These are phyloP conservation scores for Cladobotryum mycophilum DNA, from an alignment of 2,329 filamentous ascomycete species.

Conservation along the genomic window DNA sequence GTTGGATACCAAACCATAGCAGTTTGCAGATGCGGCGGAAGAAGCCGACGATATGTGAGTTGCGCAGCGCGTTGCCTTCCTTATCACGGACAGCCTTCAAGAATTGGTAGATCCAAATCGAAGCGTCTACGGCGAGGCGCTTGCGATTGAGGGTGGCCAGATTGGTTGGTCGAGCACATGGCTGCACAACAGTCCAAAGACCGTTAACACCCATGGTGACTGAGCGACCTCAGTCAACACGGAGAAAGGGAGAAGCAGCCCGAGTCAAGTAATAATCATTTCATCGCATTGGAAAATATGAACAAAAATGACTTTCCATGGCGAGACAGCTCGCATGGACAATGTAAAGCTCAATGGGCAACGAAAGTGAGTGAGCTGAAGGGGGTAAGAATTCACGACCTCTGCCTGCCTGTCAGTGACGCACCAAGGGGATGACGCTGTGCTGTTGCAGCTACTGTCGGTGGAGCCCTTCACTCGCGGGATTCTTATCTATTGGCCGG, in stretches of 20 bases:
- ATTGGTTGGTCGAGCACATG: slow-evolving; percentile 91
- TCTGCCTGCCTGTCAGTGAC: background rate
- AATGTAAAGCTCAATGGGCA: no score
- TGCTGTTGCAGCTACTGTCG: background rate
- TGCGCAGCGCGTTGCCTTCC: slow-evolving; percentile 92
- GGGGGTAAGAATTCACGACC: background rate
- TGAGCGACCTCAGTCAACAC: background rate
- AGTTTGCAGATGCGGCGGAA: slow-evolving; percentile 98
- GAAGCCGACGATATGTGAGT: slow-evolving; percentile 94
- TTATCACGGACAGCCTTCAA: slow-evolving; percentile 98
- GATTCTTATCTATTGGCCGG: slow-evolving; percentile 8
- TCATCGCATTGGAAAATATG: background rate
- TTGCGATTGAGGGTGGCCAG: slow-evolving; percentile 94
- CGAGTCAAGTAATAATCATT: background rate
- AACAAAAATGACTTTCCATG: background rate
- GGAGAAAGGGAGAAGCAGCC: background rate
- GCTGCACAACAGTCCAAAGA: slow-evolving; percentile 93
- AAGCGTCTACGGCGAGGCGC: slow-evolving; percentile 92
- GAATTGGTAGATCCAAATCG: slow-evolving; percentile 99
- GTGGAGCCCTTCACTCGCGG: background rate
- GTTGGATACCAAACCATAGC: slow-evolving; percentile 90
- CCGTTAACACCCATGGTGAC: slow-evolving; percentile 87
- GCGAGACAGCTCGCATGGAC: background rate
- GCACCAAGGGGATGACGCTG: slow-evolving; percentile 1
- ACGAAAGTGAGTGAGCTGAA: background rate